These are phyloP conservation scores for Fusarium praegraminearum DNA, from an alignment of 2,329 filamentous ascomycete species.

Conservation along the genomic window DNA sequence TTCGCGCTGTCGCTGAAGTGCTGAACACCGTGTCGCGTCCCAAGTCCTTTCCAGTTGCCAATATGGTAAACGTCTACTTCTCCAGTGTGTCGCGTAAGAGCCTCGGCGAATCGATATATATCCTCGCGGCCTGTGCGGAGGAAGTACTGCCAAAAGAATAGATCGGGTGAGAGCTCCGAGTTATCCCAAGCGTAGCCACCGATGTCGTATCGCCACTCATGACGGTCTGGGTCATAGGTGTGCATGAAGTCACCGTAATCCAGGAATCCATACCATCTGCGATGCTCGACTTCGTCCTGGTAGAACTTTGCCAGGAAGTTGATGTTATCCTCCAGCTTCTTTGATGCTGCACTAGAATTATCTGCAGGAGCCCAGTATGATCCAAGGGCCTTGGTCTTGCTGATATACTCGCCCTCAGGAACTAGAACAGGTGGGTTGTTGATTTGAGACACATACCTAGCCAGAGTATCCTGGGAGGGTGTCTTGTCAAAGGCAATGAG, in stretches of 20 bases:
- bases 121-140: conserved; percentile 68
- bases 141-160: conserved; percentile 74
- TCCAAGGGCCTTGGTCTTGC: conserved; percentile 64
- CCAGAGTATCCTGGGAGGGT: conserved; percentile 61
- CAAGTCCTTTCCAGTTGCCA: conserved; percentile 68
- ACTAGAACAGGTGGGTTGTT: conserved; percentile 66
- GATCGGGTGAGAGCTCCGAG: conserved; percentile 70
- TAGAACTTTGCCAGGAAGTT: conserved; percentile 70
- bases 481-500: conserved; percentile 66
- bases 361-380: conserved; percentile 65
- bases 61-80: conserved; percentile 73
- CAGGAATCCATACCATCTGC: conserved; percentile 73
- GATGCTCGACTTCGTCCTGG: conserved; percentile 65
- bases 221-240: conserved; percentile 69
- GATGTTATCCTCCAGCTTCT: conserved; percentile 64
- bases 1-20: conserved; percentile 72
- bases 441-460: conserved; percentile 58
- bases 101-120: conserved; percentile 70
- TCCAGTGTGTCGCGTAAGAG: conserved; percentile 67
- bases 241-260: conserved; percentile 74
- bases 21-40: conserved; percentile 72
- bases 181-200: conserved; percentile 76
- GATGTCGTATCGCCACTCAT: conserved; percentile 72
- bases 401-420: conserved; percentile 61
- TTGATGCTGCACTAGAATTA: conserved; percentile 35